Base-by-base conservation (phyloP, 169 alveolate species). In the Cryptosporidium parvum region DNA sequence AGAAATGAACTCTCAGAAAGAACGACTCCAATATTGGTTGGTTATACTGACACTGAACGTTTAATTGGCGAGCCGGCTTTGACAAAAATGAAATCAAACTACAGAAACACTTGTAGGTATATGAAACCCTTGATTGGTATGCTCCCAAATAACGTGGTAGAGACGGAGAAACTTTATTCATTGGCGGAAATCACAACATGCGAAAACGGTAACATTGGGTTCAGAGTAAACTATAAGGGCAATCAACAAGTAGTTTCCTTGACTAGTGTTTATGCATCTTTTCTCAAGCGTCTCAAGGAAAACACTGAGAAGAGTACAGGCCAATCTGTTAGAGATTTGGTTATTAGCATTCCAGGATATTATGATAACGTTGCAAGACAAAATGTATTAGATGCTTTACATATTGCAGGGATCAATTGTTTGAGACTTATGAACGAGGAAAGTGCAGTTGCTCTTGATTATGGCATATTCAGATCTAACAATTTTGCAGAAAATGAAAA, bases 381-480 rank as follows among this genome's bases (percentile, higher is more conserved):
- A 29, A 80, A 80, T 33, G 92, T 98, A 53, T 75, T 95, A 70
- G 98, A 97, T 84, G 99, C 99, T 6, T 93, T 97, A 37, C 92
- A 93, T 48, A 96, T 98, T 23, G 98, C 99, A 18, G 98, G 97
- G 18, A 93, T 97, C 12, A 95, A 97, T 35, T 95, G 98, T 62
- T 85, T 96, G 44, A 94, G 99, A 70, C 86, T 98, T 39, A 93
- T 98, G 68, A 97, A 97, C 86, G 99, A 98, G 84, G 95, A 96
- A 70, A 96, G 99, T 67, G 99, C 99, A 1, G 96, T 97, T 70
- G 98, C 99, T 12, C 94, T 98, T 42, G 98, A 97, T 92, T 98
- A 98, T 92, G 99, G 99, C 3, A 96, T 98, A 87, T 97, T 97
- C 92, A 95, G 99, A 86, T 94, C 95, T 86, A 93, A 94, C 61